phyloP scores from a whole-genome alignment of 78 protist genomes.

The Dictyostelium intermedium region DNA sequence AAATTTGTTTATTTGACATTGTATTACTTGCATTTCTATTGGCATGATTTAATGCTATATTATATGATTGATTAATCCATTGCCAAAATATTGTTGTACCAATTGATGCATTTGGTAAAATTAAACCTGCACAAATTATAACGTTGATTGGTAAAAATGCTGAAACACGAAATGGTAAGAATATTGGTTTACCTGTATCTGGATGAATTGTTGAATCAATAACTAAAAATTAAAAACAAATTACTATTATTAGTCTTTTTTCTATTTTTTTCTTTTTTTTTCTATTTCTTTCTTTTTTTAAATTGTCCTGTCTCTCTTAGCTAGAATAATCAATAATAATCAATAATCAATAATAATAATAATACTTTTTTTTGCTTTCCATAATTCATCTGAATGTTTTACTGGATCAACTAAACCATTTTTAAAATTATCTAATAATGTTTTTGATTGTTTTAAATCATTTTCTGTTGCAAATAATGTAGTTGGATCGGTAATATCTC shows the following conservation, averaged over 20 bases:
- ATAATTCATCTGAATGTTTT: constrained; percentile 33
- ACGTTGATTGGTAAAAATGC: constrained; percentile 85
- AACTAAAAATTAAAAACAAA: neutral
- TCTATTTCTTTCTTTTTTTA: too few relatives aligned
- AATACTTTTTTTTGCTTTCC: constrained; percentile 87
- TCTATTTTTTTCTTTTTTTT: neutral
- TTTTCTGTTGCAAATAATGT: constrained; percentile 57
- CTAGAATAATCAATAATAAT: neutral
- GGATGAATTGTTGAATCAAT: constrained; percentile 85
- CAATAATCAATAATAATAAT: neutral
- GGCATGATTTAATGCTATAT: constrained; percentile 81
- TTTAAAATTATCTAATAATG: constrained; percentile 69
- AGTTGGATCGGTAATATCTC: constrained; percentile 80
- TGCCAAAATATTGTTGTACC: constrained; percentile 84
- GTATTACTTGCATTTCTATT: constrained; percentile 83
- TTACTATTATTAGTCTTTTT: neutral
- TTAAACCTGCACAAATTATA: constrained; percentile 75
- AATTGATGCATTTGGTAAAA: constrained; percentile 57
- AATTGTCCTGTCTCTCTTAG: too few relatives aligned
- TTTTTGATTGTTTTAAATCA: constrained; percentile 19
- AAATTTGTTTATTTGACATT: constrained; percentile 66
- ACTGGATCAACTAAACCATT: constrained; percentile 48
- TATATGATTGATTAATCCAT: constrained; percentile 89
- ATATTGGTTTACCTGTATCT: constrained; percentile 84
- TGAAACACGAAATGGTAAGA: constrained; percentile 83